These are phyloP conservation scores for Ceratocystis papillata DNA, from an alignment of 2,329 filamentous ascomycete genomes.

Conservation along the genomic window DNA sequence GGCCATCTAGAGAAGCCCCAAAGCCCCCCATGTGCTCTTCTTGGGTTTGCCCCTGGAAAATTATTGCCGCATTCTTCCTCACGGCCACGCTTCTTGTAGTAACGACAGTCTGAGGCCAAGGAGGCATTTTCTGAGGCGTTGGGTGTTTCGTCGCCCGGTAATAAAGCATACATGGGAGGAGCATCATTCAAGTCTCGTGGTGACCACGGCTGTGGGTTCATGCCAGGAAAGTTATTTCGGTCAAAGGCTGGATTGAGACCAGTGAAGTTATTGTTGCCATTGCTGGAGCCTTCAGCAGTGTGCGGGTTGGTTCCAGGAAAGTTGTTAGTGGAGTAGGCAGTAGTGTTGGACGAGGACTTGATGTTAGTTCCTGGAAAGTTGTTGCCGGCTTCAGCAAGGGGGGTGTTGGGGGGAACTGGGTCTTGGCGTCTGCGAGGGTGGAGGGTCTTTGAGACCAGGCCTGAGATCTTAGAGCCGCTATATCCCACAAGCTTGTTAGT, in stretches of 20 bases:
- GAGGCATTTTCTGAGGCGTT: not conserved
- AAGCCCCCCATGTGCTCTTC: conserved; percentile 1
- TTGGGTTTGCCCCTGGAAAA: conserved; percentile 24
- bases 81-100: not conserved
- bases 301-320: conserved; percentile 20
- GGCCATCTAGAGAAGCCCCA: conserved; percentile 13
- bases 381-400: conserved; percentile 23
- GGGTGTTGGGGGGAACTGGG: not conserved
- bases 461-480: conserved; percentile 15
- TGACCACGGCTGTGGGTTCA: conserved; percentile 16
- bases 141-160: conserved; percentile 9
- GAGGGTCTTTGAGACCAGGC: conserved; percentile 18
- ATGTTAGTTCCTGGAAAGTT: conserved; percentile 25
- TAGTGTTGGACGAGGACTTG: not conserved
- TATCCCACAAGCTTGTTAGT: not conserved
- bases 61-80: conserved; percentile 24
- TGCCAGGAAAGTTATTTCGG: conserved; percentile 22
- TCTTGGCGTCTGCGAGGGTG: conserved; percentile 7
- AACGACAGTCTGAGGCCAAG: not conserved
- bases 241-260: not conserved
- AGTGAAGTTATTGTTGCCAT: conserved; percentile 22
- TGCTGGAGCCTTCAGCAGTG: not conserved
- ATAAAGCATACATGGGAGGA: conserved; percentile 9
- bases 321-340: conserved; percentile 18
- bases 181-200: conserved; percentile 6